Conservation (phyloP, 192 early-diverging fungal species). For the Podila verticillata region DNA sequence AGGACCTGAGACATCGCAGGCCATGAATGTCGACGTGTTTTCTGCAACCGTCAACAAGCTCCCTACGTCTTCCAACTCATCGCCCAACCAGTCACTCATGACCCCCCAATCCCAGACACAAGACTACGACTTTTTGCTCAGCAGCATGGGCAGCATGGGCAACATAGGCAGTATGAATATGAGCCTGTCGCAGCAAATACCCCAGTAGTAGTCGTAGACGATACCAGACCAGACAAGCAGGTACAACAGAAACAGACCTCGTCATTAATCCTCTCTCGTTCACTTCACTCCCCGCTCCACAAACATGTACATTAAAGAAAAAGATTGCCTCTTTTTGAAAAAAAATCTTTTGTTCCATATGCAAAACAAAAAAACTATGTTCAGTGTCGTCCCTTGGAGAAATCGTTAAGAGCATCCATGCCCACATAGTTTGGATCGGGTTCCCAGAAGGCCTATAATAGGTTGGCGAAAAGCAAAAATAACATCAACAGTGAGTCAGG, state of each 20-base stretch:
- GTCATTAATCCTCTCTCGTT: too few species aligned
- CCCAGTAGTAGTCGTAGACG: not conserved
- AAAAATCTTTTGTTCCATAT: not conserved
- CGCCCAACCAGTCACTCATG: constrained; percentile 7
- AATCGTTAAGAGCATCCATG: constrained; percentile 38
- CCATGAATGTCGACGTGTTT: not conserved
- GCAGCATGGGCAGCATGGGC: not conserved
- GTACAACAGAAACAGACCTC: too few species aligned
- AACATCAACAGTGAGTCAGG: not conserved
- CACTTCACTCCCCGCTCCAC: too few species aligned
- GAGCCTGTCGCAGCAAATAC: constrained; percentile 2
- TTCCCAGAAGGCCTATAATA: constrained; percentile 44
- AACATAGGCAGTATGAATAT: not conserved
- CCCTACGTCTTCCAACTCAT: not conserved
- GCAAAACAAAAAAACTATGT: not conserved
- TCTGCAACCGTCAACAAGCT: too few species aligned
- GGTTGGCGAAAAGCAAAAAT: not conserved
- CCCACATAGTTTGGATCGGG: constrained; percentile 37
- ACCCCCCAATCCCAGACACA: constrained; percentile 1
- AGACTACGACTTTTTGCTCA: constrained; percentile 17
- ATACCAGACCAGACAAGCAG: too few species aligned
- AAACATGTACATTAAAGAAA: not conserved
- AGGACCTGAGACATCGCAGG: not conserved
- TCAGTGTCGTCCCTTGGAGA: constrained; percentile 38
- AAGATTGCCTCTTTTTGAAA: not conserved